Conservation (phyloP, 73 alveolate genomes). For the Paraurostyla sp. region DNA sequence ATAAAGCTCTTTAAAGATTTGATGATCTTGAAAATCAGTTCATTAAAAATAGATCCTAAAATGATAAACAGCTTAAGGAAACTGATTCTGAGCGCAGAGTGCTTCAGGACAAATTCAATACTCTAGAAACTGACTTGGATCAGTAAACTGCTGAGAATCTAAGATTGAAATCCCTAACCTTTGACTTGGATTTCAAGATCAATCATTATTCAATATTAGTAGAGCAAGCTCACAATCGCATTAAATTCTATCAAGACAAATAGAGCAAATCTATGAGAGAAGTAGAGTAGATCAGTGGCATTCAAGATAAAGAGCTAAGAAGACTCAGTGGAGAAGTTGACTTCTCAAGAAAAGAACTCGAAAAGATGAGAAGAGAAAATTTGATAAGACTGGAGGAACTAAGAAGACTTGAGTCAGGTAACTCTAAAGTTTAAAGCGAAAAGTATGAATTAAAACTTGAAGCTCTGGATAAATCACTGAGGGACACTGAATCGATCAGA, state of each 20-base stretch:
- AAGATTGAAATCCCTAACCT: constrained; percentile 2
- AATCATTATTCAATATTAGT: background rate
- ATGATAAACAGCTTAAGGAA: background rate
- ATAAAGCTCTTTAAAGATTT: background rate
- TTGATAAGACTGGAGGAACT: background rate
- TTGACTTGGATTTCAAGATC: constrained; percentile 14
- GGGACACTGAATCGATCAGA: constrained; percentile 18
- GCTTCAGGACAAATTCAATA: background rate
- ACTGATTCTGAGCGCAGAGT: background rate
- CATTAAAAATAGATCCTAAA: background rate
- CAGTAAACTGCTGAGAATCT: background rate
- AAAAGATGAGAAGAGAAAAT: constrained; percentile 4
- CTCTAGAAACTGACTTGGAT: background rate
- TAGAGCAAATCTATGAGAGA: background rate
- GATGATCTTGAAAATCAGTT: background rate
- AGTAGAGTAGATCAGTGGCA: background rate
- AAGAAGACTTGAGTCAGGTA: background rate
- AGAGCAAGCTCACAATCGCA: background rate
- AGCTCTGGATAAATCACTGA: background rate
- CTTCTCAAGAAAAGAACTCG: background rate
- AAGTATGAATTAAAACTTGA: background rate
- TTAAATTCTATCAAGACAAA: background rate
- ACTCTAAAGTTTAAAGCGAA: background rate
- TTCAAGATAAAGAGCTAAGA: background rate
- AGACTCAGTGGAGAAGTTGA: background rate